Conservation (phyloP, 2,329 filamentous ascomycete genomes). For the Beauveria sp. region DNA sequence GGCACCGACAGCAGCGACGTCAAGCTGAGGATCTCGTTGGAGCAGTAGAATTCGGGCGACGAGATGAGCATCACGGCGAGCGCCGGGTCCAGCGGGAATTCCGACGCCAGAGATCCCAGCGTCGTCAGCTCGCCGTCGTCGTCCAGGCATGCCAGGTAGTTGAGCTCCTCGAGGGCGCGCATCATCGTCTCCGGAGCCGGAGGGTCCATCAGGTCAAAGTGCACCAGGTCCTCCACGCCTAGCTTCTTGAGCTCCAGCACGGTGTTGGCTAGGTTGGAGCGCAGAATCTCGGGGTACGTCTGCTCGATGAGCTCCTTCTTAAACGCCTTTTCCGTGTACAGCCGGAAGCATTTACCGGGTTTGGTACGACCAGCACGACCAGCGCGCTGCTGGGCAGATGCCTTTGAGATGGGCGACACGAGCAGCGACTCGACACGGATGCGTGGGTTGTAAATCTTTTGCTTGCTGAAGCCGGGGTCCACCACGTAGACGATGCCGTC, state of each 20-base stretch:
- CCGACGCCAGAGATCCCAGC: conserved; percentile 79
- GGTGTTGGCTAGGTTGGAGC: conserved; percentile 89
- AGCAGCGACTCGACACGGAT: conserved; percentile 93
- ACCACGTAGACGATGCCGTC: conserved; percentile 99
- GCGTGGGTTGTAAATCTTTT: conserved; percentile 97
- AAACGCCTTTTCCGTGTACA: conserved; percentile 93
- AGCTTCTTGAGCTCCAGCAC: conserved; percentile 97
- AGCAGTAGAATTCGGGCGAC: conserved; percentile 96
- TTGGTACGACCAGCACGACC: conserved; percentile 98
- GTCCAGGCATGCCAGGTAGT: conserved; percentile 92
- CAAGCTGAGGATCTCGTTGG: conserved; percentile 94
- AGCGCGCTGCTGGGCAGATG: conserved; percentile 91
- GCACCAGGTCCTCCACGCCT: conserved; percentile 87
- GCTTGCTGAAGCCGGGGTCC: conserved; percentile 98
- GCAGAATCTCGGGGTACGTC: conserved; percentile 91
- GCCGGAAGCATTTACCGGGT: conserved; percentile 93
- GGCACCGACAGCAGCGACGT: conserved; percentile 91
- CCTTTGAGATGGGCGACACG: conserved; percentile 97
- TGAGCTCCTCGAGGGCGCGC: conserved; percentile 93
- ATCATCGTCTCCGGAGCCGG: conserved; percentile 97
- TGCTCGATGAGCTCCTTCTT: conserved; percentile 98
- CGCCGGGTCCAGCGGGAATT: conserved; percentile 90
- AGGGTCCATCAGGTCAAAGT: conserved; percentile 98
- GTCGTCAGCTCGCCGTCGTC: conserved; percentile 90
- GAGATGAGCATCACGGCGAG: conserved; percentile 97